Evolutionary conservation across 2,329 filamentous ascomycete species (phyloP).

Genomic region (Nannizzia gypsea): DNA sequence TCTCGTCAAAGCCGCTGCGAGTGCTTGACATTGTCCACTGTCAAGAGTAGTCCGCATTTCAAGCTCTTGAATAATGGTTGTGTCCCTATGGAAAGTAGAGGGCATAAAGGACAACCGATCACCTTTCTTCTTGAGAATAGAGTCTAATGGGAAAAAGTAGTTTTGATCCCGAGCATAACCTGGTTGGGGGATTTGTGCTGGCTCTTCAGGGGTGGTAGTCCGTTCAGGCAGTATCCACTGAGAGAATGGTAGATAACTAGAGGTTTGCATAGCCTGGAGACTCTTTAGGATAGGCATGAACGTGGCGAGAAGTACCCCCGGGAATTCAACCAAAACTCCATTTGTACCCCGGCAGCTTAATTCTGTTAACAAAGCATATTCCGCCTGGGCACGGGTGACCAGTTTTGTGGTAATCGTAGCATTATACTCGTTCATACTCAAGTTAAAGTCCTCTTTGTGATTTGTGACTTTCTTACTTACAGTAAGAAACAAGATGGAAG

Average conservation of each 20-base stretch:
- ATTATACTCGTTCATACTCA: not conserved
- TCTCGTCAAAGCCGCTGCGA: constrained; percentile 25
- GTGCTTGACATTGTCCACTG: constrained; percentile 18
- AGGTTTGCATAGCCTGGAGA: constrained; percentile 42
- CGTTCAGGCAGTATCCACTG: constrained; percentile 33
- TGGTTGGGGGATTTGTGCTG: constrained; percentile 14
- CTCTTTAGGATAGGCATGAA: constrained; percentile 47
- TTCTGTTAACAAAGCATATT: constrained; percentile 21
- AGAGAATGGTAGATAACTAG: constrained; percentile 38
- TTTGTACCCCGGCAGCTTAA: constrained; percentile 19
- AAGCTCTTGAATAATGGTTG: not conserved
- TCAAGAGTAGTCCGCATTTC: constrained; percentile 35
- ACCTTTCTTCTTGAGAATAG: not conserved
- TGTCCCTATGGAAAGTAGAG: not conserved
- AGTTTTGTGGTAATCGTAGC: not conserved
- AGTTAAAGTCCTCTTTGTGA: not conserved
- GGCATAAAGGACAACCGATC: not conserved
- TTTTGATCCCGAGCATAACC: constrained; percentile 12
- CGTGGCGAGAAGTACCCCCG: constrained; percentile 46
- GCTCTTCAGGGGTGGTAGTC: not conserved
- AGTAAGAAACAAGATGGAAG: constrained; percentile 21
- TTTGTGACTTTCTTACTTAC: not conserved
- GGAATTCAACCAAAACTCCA: constrained; percentile 47
- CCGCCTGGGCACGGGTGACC: constrained; percentile 18
- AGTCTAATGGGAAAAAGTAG: not conserved